Base-by-base conservation (phyloP, 805 yeast species). In the Blastobotrys muscicola region DNA sequence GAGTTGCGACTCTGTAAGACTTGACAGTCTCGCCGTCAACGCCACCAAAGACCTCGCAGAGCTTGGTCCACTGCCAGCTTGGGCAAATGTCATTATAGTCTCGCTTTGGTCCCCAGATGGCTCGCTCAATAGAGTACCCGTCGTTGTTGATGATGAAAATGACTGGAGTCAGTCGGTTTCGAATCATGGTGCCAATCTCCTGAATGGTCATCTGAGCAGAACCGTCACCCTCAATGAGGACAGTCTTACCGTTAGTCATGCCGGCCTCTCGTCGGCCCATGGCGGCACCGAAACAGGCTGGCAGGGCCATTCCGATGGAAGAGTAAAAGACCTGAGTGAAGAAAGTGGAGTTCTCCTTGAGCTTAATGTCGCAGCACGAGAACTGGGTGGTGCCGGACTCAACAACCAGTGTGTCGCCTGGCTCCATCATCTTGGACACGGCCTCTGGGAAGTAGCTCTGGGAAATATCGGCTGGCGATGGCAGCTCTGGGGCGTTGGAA, bases 131-230 rank as follows among this genome's bases (percentile, higher is more conserved):
- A 0, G 95, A 82, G 66, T 89, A 89, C 1, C 97, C 97, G 45
- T 74, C 73, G 63, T 89, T 89, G 65, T 89, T 89, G 64, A 86
- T 67, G 42, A 89, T 62, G 52, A 87, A 74, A 23, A 89, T 71
- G 35, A 81, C 75, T 15, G 94, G 85, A 32, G 74, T 74, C 35
- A 82, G 68, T 13, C 70, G 67, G 48, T 73, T 67, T 48, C 85
- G 73, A 33, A 82, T 60, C 56, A 74, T 76, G 2, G 85, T 71
- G 0, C 85, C 75, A 40, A 80, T 62, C 58, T 89, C 97, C 69
- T 89, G 95, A 44, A 82, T 70, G 3, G 96, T 86, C 95, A 89
- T 84, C 67, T 85, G 95, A 2, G 95, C 90, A 2, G 95, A 80
- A 1, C 97, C 97, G 60, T 89, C 97, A 44, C 97, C 96, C 67